Conservation (phyloP, 1,284 basidiomycete genomes). For the Apiotrichum domesticum region DNA sequence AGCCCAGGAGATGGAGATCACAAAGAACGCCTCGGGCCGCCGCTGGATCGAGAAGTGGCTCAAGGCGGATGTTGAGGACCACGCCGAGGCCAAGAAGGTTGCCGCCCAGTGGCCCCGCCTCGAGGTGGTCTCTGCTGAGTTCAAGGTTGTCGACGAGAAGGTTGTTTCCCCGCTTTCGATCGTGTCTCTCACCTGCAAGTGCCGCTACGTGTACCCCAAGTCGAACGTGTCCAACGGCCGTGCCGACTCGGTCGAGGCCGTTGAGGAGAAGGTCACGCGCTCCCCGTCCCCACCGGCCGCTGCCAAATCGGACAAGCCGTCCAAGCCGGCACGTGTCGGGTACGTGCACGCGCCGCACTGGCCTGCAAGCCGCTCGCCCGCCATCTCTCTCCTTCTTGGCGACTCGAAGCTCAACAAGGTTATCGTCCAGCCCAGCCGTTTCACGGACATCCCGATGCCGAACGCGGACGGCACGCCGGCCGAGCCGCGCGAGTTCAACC, state of each 20-base stretch:
- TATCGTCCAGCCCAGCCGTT: conserved; percentile 82
- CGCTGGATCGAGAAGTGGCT: conserved; percentile 50
- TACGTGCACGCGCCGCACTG: conserved; percentile 86
- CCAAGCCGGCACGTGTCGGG: conserved; percentile 50
- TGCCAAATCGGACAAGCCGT: conserved; percentile 42
- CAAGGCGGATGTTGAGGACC: conserved; percentile 52
- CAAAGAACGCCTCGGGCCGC: conserved; percentile 52
- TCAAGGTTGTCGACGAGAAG: conserved; percentile 90
- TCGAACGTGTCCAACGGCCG: conserved; percentile 6
- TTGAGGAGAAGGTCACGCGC: conserved; percentile 48
- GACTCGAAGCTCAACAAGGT: conserved; percentile 85
- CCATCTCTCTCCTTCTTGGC: conserved; percentile 87
- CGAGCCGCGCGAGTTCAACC: conserved; percentile 78
- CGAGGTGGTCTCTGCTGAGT: conserved; percentile 76
- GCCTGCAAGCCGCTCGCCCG: conserved; percentile 76
- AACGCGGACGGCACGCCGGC: conserved; percentile 85
- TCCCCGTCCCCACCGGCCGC: conserved; percentile 15
- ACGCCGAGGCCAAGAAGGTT: conserved; percentile 61
- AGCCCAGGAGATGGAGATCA: conserved; percentile 51
- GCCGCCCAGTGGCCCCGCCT: conserved; percentile 66
- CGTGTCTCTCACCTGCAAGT: conserved; percentile 77
- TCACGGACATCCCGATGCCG: conserved; percentile 73
- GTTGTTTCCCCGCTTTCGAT: conserved; percentile 83
- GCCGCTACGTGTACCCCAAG: conserved; percentile 33
- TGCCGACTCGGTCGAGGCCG: conserved; percentile 24